Conservation (phyloP, 1,139 yeast species). For the Yamadazyma taylorii region DNA sequence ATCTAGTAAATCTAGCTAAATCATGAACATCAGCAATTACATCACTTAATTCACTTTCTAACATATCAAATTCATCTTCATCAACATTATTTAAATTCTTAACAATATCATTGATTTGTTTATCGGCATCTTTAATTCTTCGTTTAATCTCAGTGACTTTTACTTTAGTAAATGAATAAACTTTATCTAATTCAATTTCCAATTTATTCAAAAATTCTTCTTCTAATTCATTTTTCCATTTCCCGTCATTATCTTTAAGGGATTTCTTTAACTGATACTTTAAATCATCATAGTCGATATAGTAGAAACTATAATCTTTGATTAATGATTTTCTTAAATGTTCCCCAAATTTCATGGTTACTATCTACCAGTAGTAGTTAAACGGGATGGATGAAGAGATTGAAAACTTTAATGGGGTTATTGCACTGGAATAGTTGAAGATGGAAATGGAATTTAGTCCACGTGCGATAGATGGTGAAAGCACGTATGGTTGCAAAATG, state of each 20-base stretch:
- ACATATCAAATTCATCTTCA: constrained; percentile 85
- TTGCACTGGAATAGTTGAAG: too few relatives aligned
- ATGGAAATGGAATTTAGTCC: too few relatives aligned
- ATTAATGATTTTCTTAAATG: constrained; percentile 71
- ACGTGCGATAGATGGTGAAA: too few relatives aligned
- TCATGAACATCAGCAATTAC: constrained; percentile 97
- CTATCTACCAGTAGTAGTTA: too few relatives aligned
- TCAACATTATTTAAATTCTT: constrained; percentile 37
- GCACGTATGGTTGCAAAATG: too few relatives aligned
- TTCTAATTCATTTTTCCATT: constrained; percentile 77
- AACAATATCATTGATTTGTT: constrained; percentile 64
- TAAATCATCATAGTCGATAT: constrained; percentile 86
- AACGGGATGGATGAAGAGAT: too few relatives aligned
- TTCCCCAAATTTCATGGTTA: constrained; percentile 71
- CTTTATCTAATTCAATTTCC: constrained; percentile 86
- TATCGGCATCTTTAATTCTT: constrained; percentile 79
- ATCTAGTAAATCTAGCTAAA: constrained; percentile 85
- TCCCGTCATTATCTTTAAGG: constrained; percentile 49
- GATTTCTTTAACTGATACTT: constrained; percentile 76
- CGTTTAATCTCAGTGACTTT: constrained; percentile 82
- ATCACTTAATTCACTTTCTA: constrained; percentile 89
- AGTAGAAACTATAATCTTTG: constrained; percentile 85
- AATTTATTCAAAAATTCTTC: constrained; percentile 73
- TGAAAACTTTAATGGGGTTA: too few relatives aligned
- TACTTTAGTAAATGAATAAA: constrained; percentile 83